These are phyloP conservation scores for Ganoderma lingzhi DNA, from an alignment of 1,284 basidiomycete species.

Conservation along the genomic window DNA sequence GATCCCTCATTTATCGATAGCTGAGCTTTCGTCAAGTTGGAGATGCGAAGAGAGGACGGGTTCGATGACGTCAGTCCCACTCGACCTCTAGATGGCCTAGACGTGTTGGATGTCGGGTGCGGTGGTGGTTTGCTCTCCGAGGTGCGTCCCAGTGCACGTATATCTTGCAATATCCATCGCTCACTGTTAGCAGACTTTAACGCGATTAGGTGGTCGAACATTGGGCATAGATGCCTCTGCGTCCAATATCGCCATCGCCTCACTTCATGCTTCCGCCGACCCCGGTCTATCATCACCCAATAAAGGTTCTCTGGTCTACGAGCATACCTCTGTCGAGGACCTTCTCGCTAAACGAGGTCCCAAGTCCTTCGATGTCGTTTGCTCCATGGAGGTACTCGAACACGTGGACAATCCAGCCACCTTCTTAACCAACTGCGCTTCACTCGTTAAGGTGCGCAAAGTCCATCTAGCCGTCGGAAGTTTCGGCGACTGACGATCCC, in stretches of 20 bases:
- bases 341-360: slow-evolving; percentile 59
- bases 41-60: slow-evolving; percentile 58
- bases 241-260: slow-evolving; percentile 89
- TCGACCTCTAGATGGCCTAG: slow-evolving; percentile 64
- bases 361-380: slow-evolving; percentile 89
- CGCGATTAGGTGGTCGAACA: slow-evolving; percentile 87
- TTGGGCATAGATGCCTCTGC: slow-evolving; percentile 91
- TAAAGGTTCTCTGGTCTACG: slow-evolving; percentile 61
- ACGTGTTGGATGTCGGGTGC: slow-evolving; percentile 90
- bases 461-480: slow-evolving; percentile 1
- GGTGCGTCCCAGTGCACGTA: slow-evolving; percentile 50
- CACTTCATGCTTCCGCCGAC: slow-evolving; percentile 84
- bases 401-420: slow-evolving; percentile 93
- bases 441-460: slow-evolving; percentile 81
- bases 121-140: slow-evolving; percentile 96
- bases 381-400: slow-evolving; percentile 98
- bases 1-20: neutral
- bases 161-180: neutral
- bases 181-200: slow-evolving; percentile 68
- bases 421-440: slow-evolving; percentile 85
- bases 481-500: neutral
- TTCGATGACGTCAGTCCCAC: slow-evolving; percentile 39
- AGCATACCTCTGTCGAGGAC: slow-evolving; percentile 83
- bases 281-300: slow-evolving; percentile 44
- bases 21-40: slow-evolving; percentile 32